Evolutionary conservation across 2,329 filamentous ascomycete genomes (phyloP), one percentile per base, ranked within the genome.

Genomic region (Aspergillus pseudoviridinutans): DNA sequence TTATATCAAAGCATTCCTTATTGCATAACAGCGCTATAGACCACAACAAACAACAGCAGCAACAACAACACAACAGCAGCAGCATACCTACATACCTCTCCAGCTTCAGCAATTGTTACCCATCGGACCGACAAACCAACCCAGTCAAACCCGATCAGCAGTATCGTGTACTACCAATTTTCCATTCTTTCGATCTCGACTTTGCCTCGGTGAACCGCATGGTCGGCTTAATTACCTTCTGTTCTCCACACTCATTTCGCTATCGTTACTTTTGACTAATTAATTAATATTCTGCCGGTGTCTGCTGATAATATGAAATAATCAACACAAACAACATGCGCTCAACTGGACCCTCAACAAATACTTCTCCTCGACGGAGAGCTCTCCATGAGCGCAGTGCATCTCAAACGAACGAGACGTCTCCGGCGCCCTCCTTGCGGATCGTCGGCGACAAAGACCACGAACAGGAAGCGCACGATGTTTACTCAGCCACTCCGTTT

Each of bases 321-420:
- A 68, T 69, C 47, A 54, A 50, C 44, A 60, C 58, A 58, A 49
- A 67, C 71, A 61, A 56, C 56, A 76, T 75, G 71, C 68, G 72
- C 63, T 72, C 69, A 46, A 60, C 63, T 56, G 61, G 63, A 56
- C 63, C 62, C 59, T 61, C 66, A 49, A 61, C 70, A 42, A 66
- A 63, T 44, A 62, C 68, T 46, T 71, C 75, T 51, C 72, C 75
- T 35, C 69, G 64, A 64, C 71, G 78, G 62, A 73, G 71, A 63
- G 74, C 75, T 56, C 73, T 80, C 53, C 75, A 78, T 67, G 78
- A 80, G 67, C 74, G 77, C 61, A 76, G 69, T 25, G 71, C 73
- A 42, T 80, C 78, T 29, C 74, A 79, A 56, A 73, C 72, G 49
- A 80, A 81, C 60, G 72, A 78, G 64, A 63, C 66, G 54, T 71